Evolutionary conservation across 345 rosid genomes (phyloP), one percentile per base, ranked within the genome.

Genomic region (Eucalyptus virginea): DNA sequence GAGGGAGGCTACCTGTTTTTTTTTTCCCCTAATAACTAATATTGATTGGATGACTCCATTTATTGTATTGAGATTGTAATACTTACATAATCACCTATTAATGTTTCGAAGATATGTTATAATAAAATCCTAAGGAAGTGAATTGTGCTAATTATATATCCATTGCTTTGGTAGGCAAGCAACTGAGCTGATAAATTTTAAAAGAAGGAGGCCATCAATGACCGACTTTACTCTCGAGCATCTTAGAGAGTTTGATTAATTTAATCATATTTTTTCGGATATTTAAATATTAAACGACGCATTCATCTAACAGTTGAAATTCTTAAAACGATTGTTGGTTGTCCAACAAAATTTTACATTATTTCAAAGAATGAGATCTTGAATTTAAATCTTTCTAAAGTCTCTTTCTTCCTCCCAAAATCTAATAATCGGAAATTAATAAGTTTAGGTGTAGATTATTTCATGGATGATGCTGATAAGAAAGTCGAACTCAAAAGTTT

Each of bases 341-440:
- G 11, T 34, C 5, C 44, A 5, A 72, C 8, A 11, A 72, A 72
- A 72, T 21, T 21, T 72, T 24, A 40, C 5, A 72, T 5, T 15
- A 40, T 21, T 6, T 37, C 45, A 37, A 0, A 72, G 3, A 3
- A 21, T 11, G 28, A 37, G 45, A 18, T 37, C 8, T 7, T 3
- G 26, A 19, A 40, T 72, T 72, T 23, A 72, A 72, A 37, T 37
- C 26, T 72, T 37, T 37, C 4, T 72, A 72, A 72, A 3, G 44
- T 40, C 28, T 72, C 8, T 72, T 5, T 21, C 24, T 37, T 37
- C 45, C 44, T 72, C 28, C 2, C 28, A 72, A 19, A 72, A 10
- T 72, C 4, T 19, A 21, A 37, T 72, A 19, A 40, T 9, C 2
- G 16, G 26, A 37, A 72, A 2, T 52, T 52, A 52, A 52, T 21